phyloP scores from a whole-genome alignment of 2,329 filamentous ascomycete species.

The Penicillium paneum region DNA sequence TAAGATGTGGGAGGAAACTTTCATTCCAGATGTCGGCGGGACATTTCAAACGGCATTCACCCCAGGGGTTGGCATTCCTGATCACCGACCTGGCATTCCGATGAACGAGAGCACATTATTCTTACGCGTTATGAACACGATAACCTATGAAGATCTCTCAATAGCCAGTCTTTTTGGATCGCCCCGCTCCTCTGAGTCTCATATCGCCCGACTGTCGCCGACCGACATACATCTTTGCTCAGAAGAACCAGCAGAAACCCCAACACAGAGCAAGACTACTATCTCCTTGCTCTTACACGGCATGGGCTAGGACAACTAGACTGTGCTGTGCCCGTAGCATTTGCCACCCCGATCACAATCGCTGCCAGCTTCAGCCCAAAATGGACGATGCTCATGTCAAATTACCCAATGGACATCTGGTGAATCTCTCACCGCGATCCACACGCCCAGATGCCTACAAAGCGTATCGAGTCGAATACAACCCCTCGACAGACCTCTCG shows the following conservation, averaged over 20 bases:
- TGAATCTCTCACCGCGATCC: conserved; percentile 30
- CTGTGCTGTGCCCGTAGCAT: conserved; percentile 21
- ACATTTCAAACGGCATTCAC: conserved; percentile 17
- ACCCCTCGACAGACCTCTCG: conserved; percentile 4
- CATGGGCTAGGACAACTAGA: conserved; percentile 17
- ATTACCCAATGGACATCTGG: conserved; percentile 29
- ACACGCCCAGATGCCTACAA: conserved; percentile 13
- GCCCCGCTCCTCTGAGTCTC: conserved; percentile 6
- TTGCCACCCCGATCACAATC: conserved; percentile 6
- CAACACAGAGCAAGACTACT: not conserved
- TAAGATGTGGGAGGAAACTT: not conserved
- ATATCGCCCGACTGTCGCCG: conserved; percentile 5
- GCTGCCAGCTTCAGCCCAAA: conserved; percentile 11
- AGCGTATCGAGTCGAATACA: conserved; percentile 20
- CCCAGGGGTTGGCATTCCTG: conserved; percentile 23
- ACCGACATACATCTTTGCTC: conserved; percentile 4
- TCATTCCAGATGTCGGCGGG: conserved; percentile 23
- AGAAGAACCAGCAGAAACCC: not conserved
- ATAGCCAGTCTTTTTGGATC: not conserved
- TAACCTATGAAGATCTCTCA: not conserved
- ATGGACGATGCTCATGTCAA: conserved; percentile 29
- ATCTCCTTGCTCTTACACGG: conserved; percentile 4
- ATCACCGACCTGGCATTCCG: conserved; percentile 19
- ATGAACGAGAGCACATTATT: conserved; percentile 17
- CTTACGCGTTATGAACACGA: conserved; percentile 18